Evolutionary conservation across 1,284 basidiomycete genomes (phyloP), one percentile per base, ranked within the genome.

Genomic region (Trichosporon asahii): DNA sequence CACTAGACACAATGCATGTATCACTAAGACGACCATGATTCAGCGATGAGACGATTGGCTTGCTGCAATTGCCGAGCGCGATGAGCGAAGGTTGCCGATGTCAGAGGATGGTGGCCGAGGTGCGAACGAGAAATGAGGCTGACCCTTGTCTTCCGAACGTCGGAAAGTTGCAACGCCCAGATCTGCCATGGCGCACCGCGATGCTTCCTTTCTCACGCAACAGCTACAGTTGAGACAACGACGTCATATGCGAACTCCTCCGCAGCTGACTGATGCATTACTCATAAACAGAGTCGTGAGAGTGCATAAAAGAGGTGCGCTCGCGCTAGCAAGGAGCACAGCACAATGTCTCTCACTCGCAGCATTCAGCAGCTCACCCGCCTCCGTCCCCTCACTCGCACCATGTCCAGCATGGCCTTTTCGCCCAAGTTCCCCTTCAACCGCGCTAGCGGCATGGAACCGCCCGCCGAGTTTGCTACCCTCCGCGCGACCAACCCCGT

Each of bases 381-480:
- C 21, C 33, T 35, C 12, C 21, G 29, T 14, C 60, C 18, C 21
- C 21, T 53, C 21, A 31, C 35, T 3, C 61, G 27, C 33, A 25
- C 61, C 3, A n/a, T 64, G 61, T 37, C 61, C 18, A 53, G 21
- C 21, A 53, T 23, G 49, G n/a, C 49, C 3, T n/a, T n/a, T n/a
- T 9, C 27, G 29, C 53, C 57, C 27, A 49, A 18, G 25, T 70
- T 70, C 53, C 69, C 69, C 35, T 70, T 70, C 66, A 15, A n/a
- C 18, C 69, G 69, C 53, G 63, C 69, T 7, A 60, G 53, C 8
- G 69, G 69, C n/a, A 70, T 70, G 69, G 66, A 57, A 37, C 69
- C 69, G n/a, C 69, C 69, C 5, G 37, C 66, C 63, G 66, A 67
- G 63, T 70, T 70, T 29, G 69, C 69, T 1, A 11, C 6, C 0